Conservation (phyloP, 2,329 filamentous ascomycete genomes). For the Lasiodiplodia gonubiensis region DNA sequence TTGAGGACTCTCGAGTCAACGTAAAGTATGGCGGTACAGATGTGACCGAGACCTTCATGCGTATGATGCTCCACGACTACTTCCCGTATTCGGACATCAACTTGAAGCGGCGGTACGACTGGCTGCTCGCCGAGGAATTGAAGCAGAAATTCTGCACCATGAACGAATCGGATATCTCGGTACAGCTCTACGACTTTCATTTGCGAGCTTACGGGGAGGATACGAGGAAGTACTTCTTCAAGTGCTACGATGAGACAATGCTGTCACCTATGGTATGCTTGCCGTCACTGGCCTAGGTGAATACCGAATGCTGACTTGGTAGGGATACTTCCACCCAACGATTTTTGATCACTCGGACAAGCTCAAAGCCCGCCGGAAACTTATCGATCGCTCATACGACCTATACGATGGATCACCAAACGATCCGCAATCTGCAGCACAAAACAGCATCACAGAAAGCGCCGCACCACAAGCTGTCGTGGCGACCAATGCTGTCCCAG, state of each 20-base stretch:
- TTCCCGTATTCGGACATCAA: slow-evolving; percentile 97
- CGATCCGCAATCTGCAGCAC: slow-evolving; percentile 84
- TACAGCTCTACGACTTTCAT: slow-evolving; percentile 88
- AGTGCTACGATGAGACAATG: slow-evolving; percentile 95
- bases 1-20: slow-evolving; percentile 94
- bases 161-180: slow-evolving; percentile 86
- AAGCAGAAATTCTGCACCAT: slow-evolving; percentile 94
- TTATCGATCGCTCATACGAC: slow-evolving; percentile 88
- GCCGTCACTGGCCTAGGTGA: background rate
- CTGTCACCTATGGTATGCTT: slow-evolving; percentile 76
- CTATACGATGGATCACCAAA: slow-evolving; percentile 92
- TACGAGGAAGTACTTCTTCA: slow-evolving; percentile 92
- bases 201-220: slow-evolving; percentile 85
- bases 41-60: slow-evolving; percentile 91
- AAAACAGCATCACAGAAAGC: slow-evolving; percentile 68
- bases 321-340: slow-evolving; percentile 84
- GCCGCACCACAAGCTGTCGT: slow-evolving; percentile 32
- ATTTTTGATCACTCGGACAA: slow-evolving; percentile 87
- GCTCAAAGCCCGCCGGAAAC: slow-evolving; percentile 75
- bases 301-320: slow-evolving; percentile 13
- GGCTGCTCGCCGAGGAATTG: slow-evolving; percentile 89
- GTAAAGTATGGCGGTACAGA: slow-evolving; percentile 92
- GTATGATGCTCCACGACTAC: slow-evolving; percentile 96
- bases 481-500: slow-evolving; percentile 26
- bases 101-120: slow-evolving; percentile 86